These are phyloP conservation scores for Lodderomyces parapsilosis DNA, from an alignment of 1,139 yeast genomes.

Conservation along the genomic window DNA sequence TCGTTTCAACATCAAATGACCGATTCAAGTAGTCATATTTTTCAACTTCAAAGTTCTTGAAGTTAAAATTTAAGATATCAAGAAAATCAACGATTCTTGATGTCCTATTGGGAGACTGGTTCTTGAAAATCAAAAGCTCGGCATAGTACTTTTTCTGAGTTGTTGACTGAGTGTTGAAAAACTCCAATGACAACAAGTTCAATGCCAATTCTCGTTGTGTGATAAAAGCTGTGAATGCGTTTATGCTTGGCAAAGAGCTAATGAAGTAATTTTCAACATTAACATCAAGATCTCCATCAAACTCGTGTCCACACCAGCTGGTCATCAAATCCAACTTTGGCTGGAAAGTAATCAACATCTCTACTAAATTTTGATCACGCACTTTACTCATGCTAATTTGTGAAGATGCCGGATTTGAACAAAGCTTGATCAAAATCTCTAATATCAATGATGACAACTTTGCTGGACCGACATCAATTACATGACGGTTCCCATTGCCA, in stretches of 20 bases:
- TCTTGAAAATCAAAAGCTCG: conserved; percentile 47
- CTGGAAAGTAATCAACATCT: conserved; percentile 51
- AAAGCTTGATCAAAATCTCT: conserved; percentile 59
- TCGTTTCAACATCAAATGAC: conserved; percentile 27
- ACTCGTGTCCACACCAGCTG: conserved; percentile 52
- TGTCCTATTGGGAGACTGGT: conserved; percentile 46
- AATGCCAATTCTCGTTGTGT: conserved; percentile 60
- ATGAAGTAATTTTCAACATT: conserved; percentile 32
- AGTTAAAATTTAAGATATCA: conserved; percentile 63
- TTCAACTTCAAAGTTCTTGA: conserved; percentile 36
- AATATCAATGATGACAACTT: conserved; percentile 57
- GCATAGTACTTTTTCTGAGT: conserved; percentile 57
- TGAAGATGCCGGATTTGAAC: conserved; percentile 57
- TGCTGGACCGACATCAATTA: conserved; percentile 54
- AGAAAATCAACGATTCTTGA: conserved; percentile 67
- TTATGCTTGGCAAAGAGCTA: conserved; percentile 34
- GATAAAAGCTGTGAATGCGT: conserved; percentile 62
- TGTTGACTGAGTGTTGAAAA: conserved; percentile 52
- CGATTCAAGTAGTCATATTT: conserved; percentile 41
- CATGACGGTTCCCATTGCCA: conserved; percentile 32
- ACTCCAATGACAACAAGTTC: conserved; percentile 69
- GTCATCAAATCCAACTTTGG: conserved; percentile 50
- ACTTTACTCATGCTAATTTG: conserved; percentile 51
- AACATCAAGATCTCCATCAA: conserved; percentile 37
- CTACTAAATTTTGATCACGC: conserved; percentile 46